Evolutionary conservation across 768 basidiomycete genomes (phyloP).

Genomic region (Guyanaporus albipodus): DNA sequence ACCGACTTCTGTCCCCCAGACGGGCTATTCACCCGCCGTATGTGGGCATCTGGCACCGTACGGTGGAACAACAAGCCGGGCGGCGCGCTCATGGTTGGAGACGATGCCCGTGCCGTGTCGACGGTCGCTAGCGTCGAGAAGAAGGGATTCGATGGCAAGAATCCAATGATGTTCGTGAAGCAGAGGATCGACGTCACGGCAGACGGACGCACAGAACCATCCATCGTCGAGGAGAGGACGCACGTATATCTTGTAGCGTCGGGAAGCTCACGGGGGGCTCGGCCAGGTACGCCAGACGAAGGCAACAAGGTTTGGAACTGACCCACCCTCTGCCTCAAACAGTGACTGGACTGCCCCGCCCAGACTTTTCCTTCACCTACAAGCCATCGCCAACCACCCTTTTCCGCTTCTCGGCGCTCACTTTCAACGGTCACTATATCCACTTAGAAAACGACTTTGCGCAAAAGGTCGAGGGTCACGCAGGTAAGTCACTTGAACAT

Average conservation of each 20-base stretch:
- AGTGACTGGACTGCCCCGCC: constrained; percentile 51
- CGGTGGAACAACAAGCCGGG: constrained; percentile 45
- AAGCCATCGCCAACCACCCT: constrained; percentile 66
- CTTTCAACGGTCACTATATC: constrained; percentile 82
- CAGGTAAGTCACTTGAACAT: constrained; percentile 39
- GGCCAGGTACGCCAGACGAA: constrained; percentile 39
- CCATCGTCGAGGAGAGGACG: constrained; percentile 57
- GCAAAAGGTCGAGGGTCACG: constrained; percentile 63
- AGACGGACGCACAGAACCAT: constrained; percentile 41
- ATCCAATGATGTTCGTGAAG: constrained; percentile 73
- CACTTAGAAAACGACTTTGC: constrained; percentile 79
- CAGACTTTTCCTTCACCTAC: constrained; percentile 63
- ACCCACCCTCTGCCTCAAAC: not conserved
- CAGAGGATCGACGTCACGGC: constrained; percentile 54
- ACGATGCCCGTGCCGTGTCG: constrained; percentile 44
- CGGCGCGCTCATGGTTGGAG: constrained; percentile 50
- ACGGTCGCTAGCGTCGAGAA: constrained; percentile 50
- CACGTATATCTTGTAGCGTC: constrained; percentile 59
- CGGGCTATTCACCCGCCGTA: constrained; percentile 71
- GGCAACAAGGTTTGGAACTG: not conserved
- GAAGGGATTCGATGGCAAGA: constrained; percentile 59
- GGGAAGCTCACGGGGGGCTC: constrained; percentile 30
- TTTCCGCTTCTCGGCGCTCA: constrained; percentile 84
- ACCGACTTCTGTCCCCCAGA: constrained; percentile 66
- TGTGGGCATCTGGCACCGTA: constrained; percentile 78